phyloP scores from a whole-genome alignment of 352 stramenopile species.

The Globisporangium echinulatum region DNA sequence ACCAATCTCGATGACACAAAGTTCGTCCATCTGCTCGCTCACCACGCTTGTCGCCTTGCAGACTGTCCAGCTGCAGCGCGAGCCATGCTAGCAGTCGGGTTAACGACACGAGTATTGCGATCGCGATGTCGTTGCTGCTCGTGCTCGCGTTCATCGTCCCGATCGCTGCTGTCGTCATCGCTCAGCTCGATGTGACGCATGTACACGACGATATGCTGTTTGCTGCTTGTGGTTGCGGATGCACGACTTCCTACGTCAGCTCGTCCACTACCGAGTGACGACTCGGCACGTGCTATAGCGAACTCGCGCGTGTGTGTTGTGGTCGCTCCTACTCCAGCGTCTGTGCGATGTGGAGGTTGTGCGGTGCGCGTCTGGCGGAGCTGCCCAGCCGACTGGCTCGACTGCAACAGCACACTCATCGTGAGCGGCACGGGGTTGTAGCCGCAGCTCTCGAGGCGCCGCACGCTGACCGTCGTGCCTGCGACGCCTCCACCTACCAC shows the following conservation, averaged over 20 bases:
- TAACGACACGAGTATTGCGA: not conserved
- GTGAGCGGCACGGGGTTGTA: constrained; percentile 23
- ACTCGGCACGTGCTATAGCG: no score
- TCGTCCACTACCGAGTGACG: no score
- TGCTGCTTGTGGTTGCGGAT: not conserved
- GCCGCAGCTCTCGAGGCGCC: constrained; percentile 24
- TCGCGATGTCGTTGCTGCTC: not conserved
- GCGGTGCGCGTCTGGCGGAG: not conserved
- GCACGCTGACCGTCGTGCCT: constrained; percentile 22
- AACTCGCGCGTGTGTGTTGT: no score
- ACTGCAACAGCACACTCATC: constrained; percentile 5
- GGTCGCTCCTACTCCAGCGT: no score
- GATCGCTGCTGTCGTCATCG: not conserved
- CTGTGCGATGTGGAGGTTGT: no score
- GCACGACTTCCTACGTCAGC: no score
- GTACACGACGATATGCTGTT: constrained; percentile 31
- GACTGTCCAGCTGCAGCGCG: not conserved
- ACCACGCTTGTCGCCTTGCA: not conserved
- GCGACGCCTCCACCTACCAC: constrained; percentile 4
- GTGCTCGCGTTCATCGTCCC: not conserved
- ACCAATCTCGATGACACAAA: no score
- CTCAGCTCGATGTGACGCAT: constrained; percentile 28
- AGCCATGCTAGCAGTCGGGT: not conserved
- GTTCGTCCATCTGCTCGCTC: no score
- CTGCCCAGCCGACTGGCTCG: constrained; percentile 19